Conservation (phyloP, 2,329 filamentous ascomycete species). For the Alternaria sp. region DNA sequence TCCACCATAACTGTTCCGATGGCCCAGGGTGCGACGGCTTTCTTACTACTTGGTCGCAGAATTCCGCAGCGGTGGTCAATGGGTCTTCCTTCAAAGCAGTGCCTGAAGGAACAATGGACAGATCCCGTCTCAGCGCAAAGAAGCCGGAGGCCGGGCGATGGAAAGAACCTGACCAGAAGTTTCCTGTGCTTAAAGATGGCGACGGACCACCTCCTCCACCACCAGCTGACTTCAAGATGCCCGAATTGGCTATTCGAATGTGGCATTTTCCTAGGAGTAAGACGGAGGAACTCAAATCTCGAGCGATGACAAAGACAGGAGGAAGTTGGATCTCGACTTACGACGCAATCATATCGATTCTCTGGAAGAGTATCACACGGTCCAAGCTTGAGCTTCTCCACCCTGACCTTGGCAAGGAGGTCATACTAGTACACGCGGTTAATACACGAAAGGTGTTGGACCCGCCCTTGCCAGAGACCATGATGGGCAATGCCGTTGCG, state of each 20-base stretch:
- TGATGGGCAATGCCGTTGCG: constrained; percentile 32
- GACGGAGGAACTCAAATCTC: constrained; percentile 27
- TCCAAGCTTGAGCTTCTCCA: constrained; percentile 29
- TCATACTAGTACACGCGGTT: constrained; percentile 34
- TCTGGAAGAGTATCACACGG: constrained; percentile 34
- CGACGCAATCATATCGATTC: constrained; percentile 36
- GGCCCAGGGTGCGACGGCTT: constrained; percentile 40
- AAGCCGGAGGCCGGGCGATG: constrained; percentile 1
- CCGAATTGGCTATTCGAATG: constrained; percentile 27
- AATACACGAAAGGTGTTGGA: constrained; percentile 30
- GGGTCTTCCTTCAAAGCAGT: constrained; percentile 21
- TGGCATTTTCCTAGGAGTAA: constrained; percentile 35
- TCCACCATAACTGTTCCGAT: constrained; percentile 37
- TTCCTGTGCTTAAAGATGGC: constrained; percentile 20
- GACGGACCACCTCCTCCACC: constrained; percentile 26
- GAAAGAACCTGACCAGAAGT: constrained; percentile 4
- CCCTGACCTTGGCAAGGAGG: constrained; percentile 18
- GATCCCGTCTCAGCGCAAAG: constrained; percentile 2
- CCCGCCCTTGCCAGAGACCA: constrained; percentile 34
- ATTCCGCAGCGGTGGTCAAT: constrained; percentile 25
- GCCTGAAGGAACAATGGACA: constrained; percentile 1
- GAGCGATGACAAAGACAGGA: constrained; percentile 6
- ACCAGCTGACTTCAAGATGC: constrained; percentile 37
- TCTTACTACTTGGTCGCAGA: constrained; percentile 38
- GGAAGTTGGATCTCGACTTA: constrained; percentile 37